Evolutionary conservation across 768 basidiomycete genomes (phyloP), one percentile per base, ranked within the genome.

Genomic region (Leccinellum rugosiceps): DNA sequence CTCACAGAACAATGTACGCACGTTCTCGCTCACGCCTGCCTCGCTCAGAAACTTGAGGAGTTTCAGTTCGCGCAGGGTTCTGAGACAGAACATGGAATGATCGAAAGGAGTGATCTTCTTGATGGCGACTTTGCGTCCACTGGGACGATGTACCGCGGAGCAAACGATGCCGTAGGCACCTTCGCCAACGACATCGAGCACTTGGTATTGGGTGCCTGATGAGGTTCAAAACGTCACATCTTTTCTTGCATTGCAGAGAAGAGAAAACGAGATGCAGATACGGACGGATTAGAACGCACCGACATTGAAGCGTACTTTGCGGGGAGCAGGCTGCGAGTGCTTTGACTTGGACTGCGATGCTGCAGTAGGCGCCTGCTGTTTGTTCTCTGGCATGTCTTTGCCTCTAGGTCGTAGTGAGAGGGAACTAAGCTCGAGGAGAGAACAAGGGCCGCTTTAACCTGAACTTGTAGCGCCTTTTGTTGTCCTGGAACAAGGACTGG

Each of bases 91-190:
- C 91, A 96, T 93, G 57, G 93, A 87, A 69, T 95, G 94, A 71
- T 96, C 94, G 64, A 96, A 97, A 6, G 94, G 94, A 0, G 90
- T 86, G 75, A 97, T 94, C 77, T 92, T 92, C 81, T 97, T 97
- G 80, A 97, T 94, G 54, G 95, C 95, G 59, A 98, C 96, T 73
- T 93, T 93, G 58, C 92, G 88, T 52, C 87, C 86, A 52, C 90
- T 91, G 2, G 92, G 87, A 59, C 84, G 72, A 70, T 98, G 94
- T 3, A 94, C 77, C 5, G 95, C 95, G 23, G 94, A 95, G 74
- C 91, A 94, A 58, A 98, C 95, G 67, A 96, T 90, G 51, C 96
- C 96, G 68, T 96, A 95, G 52, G 94, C 94, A 25, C 94, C 91
- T 70, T 93, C 91, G 50, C 91, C 90, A 56, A 94, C 89, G 67